Conservation (phyloP, 1,284 basidiomycete species). For the Termitomyces sp. region DNA sequence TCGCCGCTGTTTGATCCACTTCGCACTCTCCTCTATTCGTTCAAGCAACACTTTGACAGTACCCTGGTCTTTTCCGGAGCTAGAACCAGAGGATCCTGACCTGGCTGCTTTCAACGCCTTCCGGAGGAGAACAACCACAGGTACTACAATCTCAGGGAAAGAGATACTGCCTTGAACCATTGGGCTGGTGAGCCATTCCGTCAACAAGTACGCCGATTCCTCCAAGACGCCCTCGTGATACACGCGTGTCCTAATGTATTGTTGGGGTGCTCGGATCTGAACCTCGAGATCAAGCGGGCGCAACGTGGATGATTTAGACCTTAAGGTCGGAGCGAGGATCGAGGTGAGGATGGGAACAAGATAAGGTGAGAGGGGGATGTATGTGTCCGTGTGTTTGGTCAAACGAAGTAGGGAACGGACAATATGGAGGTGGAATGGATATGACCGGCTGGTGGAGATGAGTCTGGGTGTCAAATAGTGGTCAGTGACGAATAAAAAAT, state of each 20-base stretch:
- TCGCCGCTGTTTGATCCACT: conserved; percentile 70
- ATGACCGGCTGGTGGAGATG: conserved; percentile 51
- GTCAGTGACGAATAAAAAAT: conserved; percentile 14
- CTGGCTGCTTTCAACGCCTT: conserved; percentile 63
- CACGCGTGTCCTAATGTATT: conserved; percentile 86
- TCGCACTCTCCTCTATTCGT: conserved; percentile 78
- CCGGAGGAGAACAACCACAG: conserved; percentile 69
- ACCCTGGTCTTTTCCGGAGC: conserved; percentile 48
- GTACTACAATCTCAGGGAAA: conserved; percentile 92
- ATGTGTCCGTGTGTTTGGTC: conserved; percentile 74
- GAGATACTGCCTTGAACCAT: conserved; percentile 77
- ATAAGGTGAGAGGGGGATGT: conserved; percentile 85
- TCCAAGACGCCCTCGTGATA: conserved; percentile 84
- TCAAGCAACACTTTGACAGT: conserved; percentile 75
- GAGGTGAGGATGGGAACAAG: conserved; percentile 86
- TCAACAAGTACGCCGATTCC: conserved; percentile 75
- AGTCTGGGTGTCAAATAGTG: conserved; percentile 46
- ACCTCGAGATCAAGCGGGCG: conserved; percentile 88
- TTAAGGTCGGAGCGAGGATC: conserved; percentile 66
- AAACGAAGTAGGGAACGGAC: conserved; percentile 45
- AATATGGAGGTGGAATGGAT: conserved; percentile 46
- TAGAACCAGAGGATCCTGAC: conserved; percentile 26
- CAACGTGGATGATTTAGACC: conserved; percentile 84
- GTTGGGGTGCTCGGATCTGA: conserved; percentile 82
- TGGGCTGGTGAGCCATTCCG: conserved; percentile 69